phyloP scores from a whole-genome alignment of 2,329 filamentous ascomycete genomes.

The Annulohypoxylon truncatum region DNA sequence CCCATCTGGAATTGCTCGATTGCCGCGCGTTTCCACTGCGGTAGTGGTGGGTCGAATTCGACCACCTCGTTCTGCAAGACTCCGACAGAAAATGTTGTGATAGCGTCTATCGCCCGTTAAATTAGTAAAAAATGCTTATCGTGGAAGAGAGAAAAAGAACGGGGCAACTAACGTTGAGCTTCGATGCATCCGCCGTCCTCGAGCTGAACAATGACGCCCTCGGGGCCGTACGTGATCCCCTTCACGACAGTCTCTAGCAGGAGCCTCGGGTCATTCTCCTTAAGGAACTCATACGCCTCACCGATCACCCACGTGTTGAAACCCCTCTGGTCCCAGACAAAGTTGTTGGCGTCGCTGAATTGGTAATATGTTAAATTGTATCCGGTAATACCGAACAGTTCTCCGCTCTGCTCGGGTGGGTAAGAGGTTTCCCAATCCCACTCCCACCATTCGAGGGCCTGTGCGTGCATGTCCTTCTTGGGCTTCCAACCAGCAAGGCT shows the following conservation, averaged over 20 bases:
- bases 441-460: conserved; percentile 70
- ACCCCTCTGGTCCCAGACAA: conserved; percentile 70
- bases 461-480: conserved; percentile 63
- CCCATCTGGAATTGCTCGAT: conserved; percentile 75
- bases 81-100: conserved; percentile 75
- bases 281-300: conserved; percentile 68
- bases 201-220: conserved; percentile 65
- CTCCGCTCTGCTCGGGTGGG: conserved; percentile 66
- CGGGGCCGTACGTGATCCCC: conserved; percentile 62
- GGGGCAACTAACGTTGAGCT: conserved; percentile 44
- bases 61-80: conserved; percentile 73
- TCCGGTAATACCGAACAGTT: conserved; percentile 65
- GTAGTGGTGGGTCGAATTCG: conserved; percentile 67
- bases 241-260: conserved; percentile 69
- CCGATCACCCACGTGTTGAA: conserved; percentile 68
- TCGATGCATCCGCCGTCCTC: conserved; percentile 59
- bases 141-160: not conserved
- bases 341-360: conserved; percentile 71
- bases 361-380: conserved; percentile 72
- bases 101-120: conserved; percentile 55
- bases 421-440: conserved; percentile 67
- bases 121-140: conserved; percentile 28
- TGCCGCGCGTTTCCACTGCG: conserved; percentile 71
- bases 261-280: conserved; percentile 65
- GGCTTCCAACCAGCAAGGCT: conserved; percentile 72